Base-by-base conservation (phyloP, 345 rosid genomes). In the Lumnitzera littorea region DNA sequence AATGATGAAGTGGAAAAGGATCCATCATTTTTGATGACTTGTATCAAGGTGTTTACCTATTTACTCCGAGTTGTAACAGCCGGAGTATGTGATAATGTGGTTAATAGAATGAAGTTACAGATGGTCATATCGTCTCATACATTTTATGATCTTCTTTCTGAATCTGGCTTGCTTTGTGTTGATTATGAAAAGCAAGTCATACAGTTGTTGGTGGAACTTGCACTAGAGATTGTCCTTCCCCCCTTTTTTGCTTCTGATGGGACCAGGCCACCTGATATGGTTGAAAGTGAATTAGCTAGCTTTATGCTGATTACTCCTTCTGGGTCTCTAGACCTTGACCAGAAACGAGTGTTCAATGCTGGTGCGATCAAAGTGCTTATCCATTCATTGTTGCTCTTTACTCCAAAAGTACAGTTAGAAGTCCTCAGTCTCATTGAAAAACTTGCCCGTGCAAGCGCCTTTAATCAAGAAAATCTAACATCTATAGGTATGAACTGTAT, bases 111-210 rank as follows among this genome's bases (percentile, higher is more conserved):
- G 70, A 94, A 91, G 66, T 74, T 94, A 63, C 97, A 91, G 64
- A 70, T 80, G 56, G 78, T 91, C 46, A 82, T 91, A 71, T 80
- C 83, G 47, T 95, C 99, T 50, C 96, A 86, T 61, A 84, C 97
- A 31, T 95, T 95, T 79, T 86, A 75, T 69, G 99, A 94, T 73
- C 92, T 88, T 71, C 82, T 95, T 55, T 72, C 79, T 41, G 97
- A 95, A 71, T 95, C 97, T 75, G 91, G 96, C 67, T 83, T 95
- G 96, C 81, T 95, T 57, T 84, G 83, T 72, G 87, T 95, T 71
- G 97, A 88, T 55, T 86, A 73, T 74, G 99, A 95, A 81, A 95
- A 85, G 82, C 92, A 84, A 86, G 95, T 95, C 53, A 82, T 95
- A 76, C 99, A 85, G 76, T 71, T 95, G 62, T 72, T 95, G 70